Evolutionary conservation across 331 rosid genomes (phyloP).

Genomic region (Malus hybrid): DNA sequence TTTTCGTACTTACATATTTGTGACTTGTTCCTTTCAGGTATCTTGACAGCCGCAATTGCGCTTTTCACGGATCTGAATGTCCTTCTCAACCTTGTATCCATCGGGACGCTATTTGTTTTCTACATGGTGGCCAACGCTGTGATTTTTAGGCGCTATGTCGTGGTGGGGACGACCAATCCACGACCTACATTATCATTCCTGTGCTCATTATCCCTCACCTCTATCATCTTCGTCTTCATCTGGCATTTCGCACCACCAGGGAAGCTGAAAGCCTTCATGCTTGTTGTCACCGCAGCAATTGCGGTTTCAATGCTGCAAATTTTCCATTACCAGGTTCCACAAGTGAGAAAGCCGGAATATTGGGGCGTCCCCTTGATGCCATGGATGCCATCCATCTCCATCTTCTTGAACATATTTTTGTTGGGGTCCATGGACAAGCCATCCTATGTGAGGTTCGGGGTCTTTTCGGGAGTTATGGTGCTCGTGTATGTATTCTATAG

Average conservation of each 20-base stretch:
- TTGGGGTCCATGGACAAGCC: slow-evolving; percentile 69
- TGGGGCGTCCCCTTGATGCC: slow-evolving; percentile 99
- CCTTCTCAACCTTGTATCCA: slow-evolving; percentile 74
- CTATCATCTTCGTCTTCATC: slow-evolving; percentile 51
- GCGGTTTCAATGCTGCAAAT: slow-evolving; percentile 44
- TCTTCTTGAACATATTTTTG: slow-evolving; percentile 67
- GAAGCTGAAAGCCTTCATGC: slow-evolving; percentile 42
- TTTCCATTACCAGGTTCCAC: slow-evolving; percentile 70
- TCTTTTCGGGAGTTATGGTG: slow-evolving; percentile 49
- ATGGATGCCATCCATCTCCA: slow-evolving; percentile 87
- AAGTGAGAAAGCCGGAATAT: slow-evolving; percentile 67
- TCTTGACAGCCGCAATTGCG: slow-evolving; percentile 79
- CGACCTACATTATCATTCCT: slow-evolving; percentile 87
- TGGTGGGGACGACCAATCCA: slow-evolving; percentile 62
- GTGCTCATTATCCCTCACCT: slow-evolving; percentile 48
- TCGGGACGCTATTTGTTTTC: slow-evolving; percentile 87
- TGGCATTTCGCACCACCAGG: slow-evolving; percentile 66
- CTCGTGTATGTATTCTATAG: slow-evolving; percentile 73
- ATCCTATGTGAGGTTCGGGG: slow-evolving; percentile 66
- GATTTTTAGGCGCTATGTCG: slow-evolving; percentile 74
- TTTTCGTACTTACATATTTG: slow-evolving; percentile 10
- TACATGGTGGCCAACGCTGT: slow-evolving; percentile 97
- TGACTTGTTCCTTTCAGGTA: slow-evolving; percentile 48
- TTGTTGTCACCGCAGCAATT: slow-evolving; percentile 34
- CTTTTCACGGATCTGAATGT: slow-evolving; percentile 72